Evolutionary conservation across 208 protist species (phyloP).

Genomic region (Leptomonas seymouri): DNA sequence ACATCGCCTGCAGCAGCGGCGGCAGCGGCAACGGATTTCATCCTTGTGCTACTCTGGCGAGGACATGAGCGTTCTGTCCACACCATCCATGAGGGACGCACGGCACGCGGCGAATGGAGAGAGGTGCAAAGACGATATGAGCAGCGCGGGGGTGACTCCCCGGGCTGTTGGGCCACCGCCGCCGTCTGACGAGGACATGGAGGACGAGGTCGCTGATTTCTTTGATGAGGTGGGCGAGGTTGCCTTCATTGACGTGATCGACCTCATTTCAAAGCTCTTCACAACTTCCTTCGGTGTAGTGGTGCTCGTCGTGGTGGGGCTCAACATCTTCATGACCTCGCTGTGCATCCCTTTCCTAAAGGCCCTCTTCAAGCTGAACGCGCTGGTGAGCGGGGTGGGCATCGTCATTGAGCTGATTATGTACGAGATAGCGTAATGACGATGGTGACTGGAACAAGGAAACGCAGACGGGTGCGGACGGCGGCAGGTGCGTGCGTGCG

Average conservation of each 20-base stretch:
- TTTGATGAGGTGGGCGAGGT: constrained; percentile 36
- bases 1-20: constrained; percentile 15
- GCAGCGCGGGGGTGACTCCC: neutral
- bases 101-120: neutral
- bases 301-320: constrained; percentile 55
- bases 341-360: constrained; percentile 82
- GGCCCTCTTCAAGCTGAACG: constrained; percentile 82
- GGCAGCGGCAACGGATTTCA: constrained; percentile 4
- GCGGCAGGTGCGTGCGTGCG: too few species aligned
- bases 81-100: constrained; percentile 1
- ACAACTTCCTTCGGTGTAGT: constrained; percentile 85
- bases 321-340: constrained; percentile 78
- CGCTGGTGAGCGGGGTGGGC: constrained; percentile 75
- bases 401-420: constrained; percentile 86
- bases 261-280: constrained; percentile 70
- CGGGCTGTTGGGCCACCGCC: neutral
- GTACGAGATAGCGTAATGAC: constrained; percentile 65
- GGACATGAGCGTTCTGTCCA: neutral
- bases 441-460: too few species aligned
- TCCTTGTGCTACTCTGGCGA: neutral
- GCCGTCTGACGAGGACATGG: constrained; percentile 8
- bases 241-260: constrained; percentile 69
- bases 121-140: neutral
- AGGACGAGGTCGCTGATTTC: constrained; percentile 10
- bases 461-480: neutral